Evolutionary conservation across 495 filamentous ascomycete species (phyloP).

Genomic region (Cercophora newfieldiana): DNA sequence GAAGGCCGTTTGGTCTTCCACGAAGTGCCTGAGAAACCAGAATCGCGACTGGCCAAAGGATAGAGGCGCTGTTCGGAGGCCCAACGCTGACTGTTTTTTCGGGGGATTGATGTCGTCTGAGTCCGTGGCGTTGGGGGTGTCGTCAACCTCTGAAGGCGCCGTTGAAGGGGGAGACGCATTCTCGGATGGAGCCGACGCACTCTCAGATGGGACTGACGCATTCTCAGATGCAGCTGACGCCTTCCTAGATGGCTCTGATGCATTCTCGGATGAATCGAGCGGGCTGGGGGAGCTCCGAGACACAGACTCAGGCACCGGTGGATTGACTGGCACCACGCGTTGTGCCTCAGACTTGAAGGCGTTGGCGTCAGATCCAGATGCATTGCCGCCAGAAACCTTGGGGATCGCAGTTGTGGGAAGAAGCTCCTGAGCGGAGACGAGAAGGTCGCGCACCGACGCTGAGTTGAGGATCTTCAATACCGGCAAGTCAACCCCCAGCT

Average conservation of each 20-base stretch:
- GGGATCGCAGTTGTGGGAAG: slow-evolving; percentile 3
- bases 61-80: slow-evolving; percentile 17
- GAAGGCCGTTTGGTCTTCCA: slow-evolving; percentile 37
- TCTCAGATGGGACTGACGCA: too few species aligned
- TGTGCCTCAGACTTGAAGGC: neutral
- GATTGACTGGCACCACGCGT: neutral
- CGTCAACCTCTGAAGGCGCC: neutral
- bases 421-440: slow-evolving; percentile 15
- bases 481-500: slow-evolving; percentile 44
- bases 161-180: neutral
- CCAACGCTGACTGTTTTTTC: neutral
- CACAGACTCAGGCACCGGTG: neutral
- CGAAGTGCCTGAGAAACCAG: slow-evolving; percentile 45
- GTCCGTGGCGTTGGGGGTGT: slow-evolving; percentile 9
- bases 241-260: too few species aligned
- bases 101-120: neutral
- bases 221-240: too few species aligned
- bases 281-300: neutral
- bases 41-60: slow-evolving; percentile 46
- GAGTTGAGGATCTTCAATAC: slow-evolving; percentile 51
- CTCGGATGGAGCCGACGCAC: neutral
- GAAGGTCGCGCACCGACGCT: slow-evolving; percentile 34
- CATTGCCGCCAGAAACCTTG: neutral
- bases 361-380: too few species aligned
- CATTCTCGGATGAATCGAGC: neutral